Conservation (phyloP, 371 early-diverging fungal genomes). For the Actinomortierella ambigua region DNA sequence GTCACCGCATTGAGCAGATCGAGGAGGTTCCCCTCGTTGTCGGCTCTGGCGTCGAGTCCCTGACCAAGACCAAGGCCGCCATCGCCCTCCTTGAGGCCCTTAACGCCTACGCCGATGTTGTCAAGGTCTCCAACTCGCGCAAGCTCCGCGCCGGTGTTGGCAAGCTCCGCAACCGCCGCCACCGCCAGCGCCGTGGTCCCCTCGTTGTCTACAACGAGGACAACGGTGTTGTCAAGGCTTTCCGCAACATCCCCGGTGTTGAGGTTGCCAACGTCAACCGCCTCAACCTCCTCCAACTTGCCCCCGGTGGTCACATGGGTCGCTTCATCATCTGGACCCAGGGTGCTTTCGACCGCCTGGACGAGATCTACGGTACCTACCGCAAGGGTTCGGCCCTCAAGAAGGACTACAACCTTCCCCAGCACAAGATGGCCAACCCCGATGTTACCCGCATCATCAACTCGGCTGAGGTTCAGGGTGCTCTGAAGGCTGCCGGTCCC, state of each 20-base stretch:
- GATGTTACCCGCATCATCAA: slow-evolving; percentile 97
- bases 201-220: slow-evolving; percentile 97
- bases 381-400: slow-evolving; percentile 84
- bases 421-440: slow-evolving; percentile 89
- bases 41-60: slow-evolving; percentile 77
- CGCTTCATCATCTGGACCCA: slow-evolving; percentile 99
- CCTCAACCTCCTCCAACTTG: slow-evolving; percentile 98
- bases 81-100: slow-evolving; percentile 91
- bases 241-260: slow-evolving; percentile 99
- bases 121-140: slow-evolving; percentile 97
- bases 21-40: slow-evolving; percentile 98
- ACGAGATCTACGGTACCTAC: slow-evolving; percentile 94
- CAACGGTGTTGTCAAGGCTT: slow-evolving; percentile 95
- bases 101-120: slow-evolving; percentile 95
- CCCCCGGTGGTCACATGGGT: slow-evolving; percentile 99
- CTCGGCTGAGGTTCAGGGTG: slow-evolving; percentile 97
- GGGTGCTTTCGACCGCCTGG: slow-evolving; percentile 94
- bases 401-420: slow-evolving; percentile 95
- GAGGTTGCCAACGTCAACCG: slow-evolving; percentile 93
- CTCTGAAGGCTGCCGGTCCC: slow-evolving; percentile 87
- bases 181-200: slow-evolving; percentile 98
- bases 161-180: slow-evolving; percentile 99
- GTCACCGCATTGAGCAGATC: slow-evolving; percentile 97
- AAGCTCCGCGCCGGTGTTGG: slow-evolving; percentile 99
- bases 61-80: slow-evolving; percentile 98